A percentile compares a stretch with the other conserved stretches of the same genome.
Evolutionary conservation across 75 land plant genomes (phyloP).

Genomic region (Pinus taeda): DNA sequence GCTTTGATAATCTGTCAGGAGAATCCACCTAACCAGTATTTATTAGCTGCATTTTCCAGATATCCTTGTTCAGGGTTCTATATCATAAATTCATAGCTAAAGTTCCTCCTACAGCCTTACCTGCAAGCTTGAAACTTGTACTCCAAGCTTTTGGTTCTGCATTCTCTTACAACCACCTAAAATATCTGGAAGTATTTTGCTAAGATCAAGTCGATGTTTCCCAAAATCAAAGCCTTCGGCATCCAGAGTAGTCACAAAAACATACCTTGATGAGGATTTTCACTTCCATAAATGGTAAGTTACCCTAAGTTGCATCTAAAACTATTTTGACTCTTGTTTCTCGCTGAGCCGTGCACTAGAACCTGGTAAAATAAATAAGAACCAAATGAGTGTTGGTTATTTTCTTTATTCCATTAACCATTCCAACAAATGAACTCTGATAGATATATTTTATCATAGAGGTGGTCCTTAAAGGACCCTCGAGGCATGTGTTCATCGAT

Average conservation of each 20-base stretch:
- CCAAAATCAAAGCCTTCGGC: constrained; percentile 71
- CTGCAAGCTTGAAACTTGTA: constrained; percentile 74
- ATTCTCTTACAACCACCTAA: constrained; percentile 49
- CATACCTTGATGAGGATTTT: constrained; percentile 36
- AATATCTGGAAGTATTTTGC: constrained; percentile 64
- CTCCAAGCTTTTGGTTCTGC: constrained; percentile 61
- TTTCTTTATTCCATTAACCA: no score
- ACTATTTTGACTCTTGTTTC: no score
- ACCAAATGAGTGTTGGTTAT: no score
- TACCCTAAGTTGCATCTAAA: no score
- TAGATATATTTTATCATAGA: no score
- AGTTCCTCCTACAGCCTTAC: constrained; percentile 73
- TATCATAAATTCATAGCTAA: constrained; percentile 78
- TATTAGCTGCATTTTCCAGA: not conserved
- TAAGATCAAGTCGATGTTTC: constrained; percentile 77
- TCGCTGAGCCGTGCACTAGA: no score
- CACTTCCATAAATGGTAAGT: constrained; percentile 46
- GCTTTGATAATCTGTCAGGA: not conserved
- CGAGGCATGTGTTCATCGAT: no score
- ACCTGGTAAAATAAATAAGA: no score
- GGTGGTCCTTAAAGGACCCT: no score
- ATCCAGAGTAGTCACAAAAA: constrained; percentile 51
- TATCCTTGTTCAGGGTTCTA: constrained; percentile 9
- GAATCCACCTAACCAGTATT: not conserved
- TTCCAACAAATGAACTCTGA: no score